These are phyloP conservation scores for Oryza glaberrima DNA, from an alignment of 176 grass and related monocot species.

Conservation along the genomic window DNA sequence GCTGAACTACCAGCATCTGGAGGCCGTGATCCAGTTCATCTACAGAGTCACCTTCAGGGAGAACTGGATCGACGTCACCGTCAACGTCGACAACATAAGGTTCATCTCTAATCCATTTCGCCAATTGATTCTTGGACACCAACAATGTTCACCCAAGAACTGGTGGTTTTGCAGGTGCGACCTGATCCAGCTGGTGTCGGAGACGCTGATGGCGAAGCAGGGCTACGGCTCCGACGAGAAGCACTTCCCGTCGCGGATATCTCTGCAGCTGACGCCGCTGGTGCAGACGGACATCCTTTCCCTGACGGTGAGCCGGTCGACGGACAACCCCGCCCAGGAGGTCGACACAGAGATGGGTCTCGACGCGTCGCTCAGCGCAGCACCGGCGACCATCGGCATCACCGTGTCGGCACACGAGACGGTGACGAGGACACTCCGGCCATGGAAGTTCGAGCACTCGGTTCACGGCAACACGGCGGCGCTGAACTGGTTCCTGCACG, in stretches of 20 bases:
- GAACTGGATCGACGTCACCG: slow-evolving; percentile 70
- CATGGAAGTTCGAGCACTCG: slow-evolving; percentile 83
- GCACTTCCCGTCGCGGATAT: slow-evolving; percentile 80
- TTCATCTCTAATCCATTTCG: slow-evolving; percentile 21
- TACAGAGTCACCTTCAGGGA: slow-evolving; percentile 58
- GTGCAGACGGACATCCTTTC: slow-evolving; percentile 66
- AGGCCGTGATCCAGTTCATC: slow-evolving; percentile 63
- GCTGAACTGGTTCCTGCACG: slow-evolving; percentile 76
- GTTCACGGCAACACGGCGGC: slow-evolving; percentile 52
- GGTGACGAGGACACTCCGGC: slow-evolving; percentile 49
- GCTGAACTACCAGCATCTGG: slow-evolving; percentile 78
- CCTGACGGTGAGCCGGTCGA: slow-evolving; percentile 65
- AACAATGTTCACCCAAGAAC: neutral
- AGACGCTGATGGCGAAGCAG: slow-evolving; percentile 70
- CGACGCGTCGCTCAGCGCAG: slow-evolving; percentile 45
- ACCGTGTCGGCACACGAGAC: slow-evolving; percentile 52
- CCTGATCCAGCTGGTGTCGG: slow-evolving; percentile 68
- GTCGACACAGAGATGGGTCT: slow-evolving; percentile 49
- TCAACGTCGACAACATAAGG: slow-evolving; percentile 83
- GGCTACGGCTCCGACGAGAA: slow-evolving; percentile 77
- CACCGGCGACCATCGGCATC: slow-evolving; percentile 46
- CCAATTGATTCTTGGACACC: neutral
- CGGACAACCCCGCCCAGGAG: slow-evolving; percentile 67
- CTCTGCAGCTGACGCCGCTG: slow-evolving; percentile 68
- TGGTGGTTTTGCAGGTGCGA: slow-evolving; percentile 53